Conservation (phyloP, 306 rosid genomes). For the Luffa acutangula region DNA sequence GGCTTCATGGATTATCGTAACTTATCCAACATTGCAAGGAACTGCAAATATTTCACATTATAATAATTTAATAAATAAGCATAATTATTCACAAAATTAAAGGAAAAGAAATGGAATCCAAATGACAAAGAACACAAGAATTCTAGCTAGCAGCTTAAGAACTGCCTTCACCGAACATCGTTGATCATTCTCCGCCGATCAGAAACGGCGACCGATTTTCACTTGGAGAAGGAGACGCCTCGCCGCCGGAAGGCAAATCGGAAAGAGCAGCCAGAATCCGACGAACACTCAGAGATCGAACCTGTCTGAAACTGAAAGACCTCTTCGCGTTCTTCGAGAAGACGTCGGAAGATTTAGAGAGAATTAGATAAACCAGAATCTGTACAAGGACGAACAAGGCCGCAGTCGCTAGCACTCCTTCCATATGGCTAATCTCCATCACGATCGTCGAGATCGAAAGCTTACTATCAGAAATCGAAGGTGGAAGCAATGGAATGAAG, state of each 20-base stretch:
- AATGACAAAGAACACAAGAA: background rate
- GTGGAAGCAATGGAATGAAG: background rate
- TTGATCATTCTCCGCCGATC: background rate
- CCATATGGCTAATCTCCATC: constrained; percentile 29
- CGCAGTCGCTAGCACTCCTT: constrained; percentile 40
- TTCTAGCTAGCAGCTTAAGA: background rate
- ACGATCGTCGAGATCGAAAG: background rate
- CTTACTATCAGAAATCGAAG: background rate
- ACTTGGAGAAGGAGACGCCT: constrained; percentile 30
- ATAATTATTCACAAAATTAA: background rate
- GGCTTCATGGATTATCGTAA: background rate
- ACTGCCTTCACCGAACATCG: background rate
- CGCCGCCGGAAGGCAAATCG: constrained; percentile 41
- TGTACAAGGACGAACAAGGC: constrained; percentile 52
- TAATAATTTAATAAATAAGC: background rate
- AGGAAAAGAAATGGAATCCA: background rate
- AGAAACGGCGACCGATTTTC: background rate
- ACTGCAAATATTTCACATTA: background rate
- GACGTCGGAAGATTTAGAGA: background rate
- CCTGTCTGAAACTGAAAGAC: constrained; percentile 42
- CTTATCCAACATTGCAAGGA: background rate
- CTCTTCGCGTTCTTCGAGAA: background rate
- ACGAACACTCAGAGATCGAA: constrained; percentile 48
- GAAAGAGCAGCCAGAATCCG: constrained; percentile 44
- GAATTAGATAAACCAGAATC: constrained; percentile 53